Evolutionary conservation across 2,329 filamentous ascomycete genomes (phyloP).

Genomic region (Leptographium procerum): DNA sequence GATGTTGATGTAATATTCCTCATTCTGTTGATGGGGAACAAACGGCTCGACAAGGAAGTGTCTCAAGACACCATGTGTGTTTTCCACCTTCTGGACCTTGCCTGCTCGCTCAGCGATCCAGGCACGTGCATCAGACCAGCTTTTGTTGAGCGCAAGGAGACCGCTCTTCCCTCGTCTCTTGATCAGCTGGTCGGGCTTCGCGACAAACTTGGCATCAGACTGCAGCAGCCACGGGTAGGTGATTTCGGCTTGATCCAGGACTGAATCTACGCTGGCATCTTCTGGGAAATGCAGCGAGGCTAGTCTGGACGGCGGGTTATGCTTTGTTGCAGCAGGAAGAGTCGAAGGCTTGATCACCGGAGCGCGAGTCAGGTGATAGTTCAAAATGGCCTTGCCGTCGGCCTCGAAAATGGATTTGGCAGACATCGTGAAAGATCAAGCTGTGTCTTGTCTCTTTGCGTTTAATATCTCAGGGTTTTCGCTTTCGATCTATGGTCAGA

Average conservation of each 20-base stretch:
- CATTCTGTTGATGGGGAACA: slow-evolving; percentile 86
- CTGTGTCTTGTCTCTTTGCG: neutral
- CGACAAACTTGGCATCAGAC: slow-evolving; percentile 81
- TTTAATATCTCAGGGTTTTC: neutral
- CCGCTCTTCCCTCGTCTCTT: slow-evolving; percentile 99
- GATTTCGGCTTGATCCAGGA: slow-evolving; percentile 91
- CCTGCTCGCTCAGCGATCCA: slow-evolving; percentile 90
- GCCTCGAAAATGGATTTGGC: slow-evolving; percentile 97
- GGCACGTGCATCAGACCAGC: slow-evolving; percentile 83
- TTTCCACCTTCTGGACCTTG: slow-evolving; percentile 89
- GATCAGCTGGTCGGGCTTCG: slow-evolving; percentile 99
- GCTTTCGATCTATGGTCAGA: neutral
- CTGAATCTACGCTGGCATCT: slow-evolving; percentile 67
- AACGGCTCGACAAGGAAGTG: slow-evolving; percentile 98
- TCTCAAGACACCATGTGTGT: slow-evolving; percentile 74
- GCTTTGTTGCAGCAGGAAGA: slow-evolving; percentile 69
- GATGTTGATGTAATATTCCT: slow-evolving; percentile 99
- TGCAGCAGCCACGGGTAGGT: slow-evolving; percentile 93
- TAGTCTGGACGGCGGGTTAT: slow-evolving; percentile 87
- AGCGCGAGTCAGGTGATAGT: slow-evolving; percentile 98
- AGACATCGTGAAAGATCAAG: slow-evolving; percentile 46
- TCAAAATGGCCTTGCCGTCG: slow-evolving; percentile 99
- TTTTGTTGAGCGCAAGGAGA: slow-evolving; percentile 91
- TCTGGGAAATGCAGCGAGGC: slow-evolving; percentile 89
- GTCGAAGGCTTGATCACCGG: slow-evolving; percentile 96